These are phyloP conservation scores for Penicillium palitans DNA, from an alignment of 2,329 filamentous ascomycete species.

Conservation along the genomic window DNA sequence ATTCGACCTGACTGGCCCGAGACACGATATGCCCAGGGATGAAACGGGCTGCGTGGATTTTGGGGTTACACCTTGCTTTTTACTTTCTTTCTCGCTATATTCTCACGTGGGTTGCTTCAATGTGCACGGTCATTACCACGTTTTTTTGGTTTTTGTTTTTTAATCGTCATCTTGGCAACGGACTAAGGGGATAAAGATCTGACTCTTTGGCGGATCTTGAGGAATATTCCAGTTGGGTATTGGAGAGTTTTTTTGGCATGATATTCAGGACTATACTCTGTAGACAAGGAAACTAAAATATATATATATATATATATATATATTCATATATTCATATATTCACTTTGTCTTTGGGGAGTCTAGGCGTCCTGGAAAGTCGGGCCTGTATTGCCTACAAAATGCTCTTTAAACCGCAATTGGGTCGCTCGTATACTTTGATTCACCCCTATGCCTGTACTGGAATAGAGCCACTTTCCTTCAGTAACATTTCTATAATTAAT, in stretches of 20 bases:
- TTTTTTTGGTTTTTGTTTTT: background rate
- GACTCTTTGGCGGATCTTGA: slow-evolving; percentile 15
- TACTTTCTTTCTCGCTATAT: background rate
- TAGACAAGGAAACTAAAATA: no score
- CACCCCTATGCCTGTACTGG: slow-evolving; percentile 4
- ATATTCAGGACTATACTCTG: background rate
- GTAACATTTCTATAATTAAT: background rate
- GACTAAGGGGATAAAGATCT: slow-evolving; percentile 32
- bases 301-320: no score
- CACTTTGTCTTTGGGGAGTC: background rate
- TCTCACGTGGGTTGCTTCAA: slow-evolving; percentile 10
- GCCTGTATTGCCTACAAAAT: slow-evolving; percentile 1
- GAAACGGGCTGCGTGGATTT: slow-evolving; percentile 22
- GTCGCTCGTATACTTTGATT: slow-evolving; percentile 5
- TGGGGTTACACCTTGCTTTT: slow-evolving; percentile 21
- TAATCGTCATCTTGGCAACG: slow-evolving; percentile 20
- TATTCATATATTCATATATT: no score
- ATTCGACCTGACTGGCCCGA: slow-evolving; percentile 22
- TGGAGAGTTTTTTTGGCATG: background rate
- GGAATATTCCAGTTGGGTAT: background rate
- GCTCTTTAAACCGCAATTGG: background rate
- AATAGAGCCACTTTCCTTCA: background rate
- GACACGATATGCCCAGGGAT: slow-evolving; percentile 23
- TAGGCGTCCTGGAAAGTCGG: background rate
- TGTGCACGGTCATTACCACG: slow-evolving; percentile 7